Conservation (phyloP, 768 basidiomycete genomes). For the Boletus sp. region DNA sequence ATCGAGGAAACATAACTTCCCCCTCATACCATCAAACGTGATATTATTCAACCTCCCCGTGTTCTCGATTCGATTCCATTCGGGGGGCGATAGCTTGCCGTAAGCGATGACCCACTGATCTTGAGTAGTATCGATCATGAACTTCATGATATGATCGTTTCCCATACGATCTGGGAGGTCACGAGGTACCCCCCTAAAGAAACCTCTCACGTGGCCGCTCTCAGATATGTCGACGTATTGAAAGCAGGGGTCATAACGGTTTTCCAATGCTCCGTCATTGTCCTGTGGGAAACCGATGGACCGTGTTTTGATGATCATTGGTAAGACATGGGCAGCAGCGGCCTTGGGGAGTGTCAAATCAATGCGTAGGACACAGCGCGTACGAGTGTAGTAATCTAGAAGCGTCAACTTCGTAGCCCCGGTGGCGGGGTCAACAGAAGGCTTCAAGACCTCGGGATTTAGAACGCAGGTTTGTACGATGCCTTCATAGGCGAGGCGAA, state of each 20-base stretch:
- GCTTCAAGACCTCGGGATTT: background rate
- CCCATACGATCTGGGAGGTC: background rate
- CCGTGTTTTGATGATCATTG: background rate
- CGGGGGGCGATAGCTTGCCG: background rate
- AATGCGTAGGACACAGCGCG: no score
- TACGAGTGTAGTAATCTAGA: background rate
- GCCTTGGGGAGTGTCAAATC: background rate
- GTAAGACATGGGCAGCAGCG: background rate
- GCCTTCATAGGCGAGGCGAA: slow-evolving; percentile 1
- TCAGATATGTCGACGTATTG: background rate
- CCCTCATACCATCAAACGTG: slow-evolving; percentile 1
- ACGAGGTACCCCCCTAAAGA: background rate
- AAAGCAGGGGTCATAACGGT: no score
- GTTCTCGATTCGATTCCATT: background rate
- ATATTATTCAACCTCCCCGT: background rate
- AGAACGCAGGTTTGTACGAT: accelerated
- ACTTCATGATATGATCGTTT: background rate
- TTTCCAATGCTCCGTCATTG: background rate
- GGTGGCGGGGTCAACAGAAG: background rate
- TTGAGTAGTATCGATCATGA: slow-evolving; percentile 2
- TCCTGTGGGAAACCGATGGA: background rate
- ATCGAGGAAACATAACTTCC: background rate
- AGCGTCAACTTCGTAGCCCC: background rate
- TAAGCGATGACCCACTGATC: background rate
- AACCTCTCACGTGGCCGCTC: background rate